phyloP scores from a whole-genome alignment of 164 flowering plant species.

The Annona cherimola region DNA sequence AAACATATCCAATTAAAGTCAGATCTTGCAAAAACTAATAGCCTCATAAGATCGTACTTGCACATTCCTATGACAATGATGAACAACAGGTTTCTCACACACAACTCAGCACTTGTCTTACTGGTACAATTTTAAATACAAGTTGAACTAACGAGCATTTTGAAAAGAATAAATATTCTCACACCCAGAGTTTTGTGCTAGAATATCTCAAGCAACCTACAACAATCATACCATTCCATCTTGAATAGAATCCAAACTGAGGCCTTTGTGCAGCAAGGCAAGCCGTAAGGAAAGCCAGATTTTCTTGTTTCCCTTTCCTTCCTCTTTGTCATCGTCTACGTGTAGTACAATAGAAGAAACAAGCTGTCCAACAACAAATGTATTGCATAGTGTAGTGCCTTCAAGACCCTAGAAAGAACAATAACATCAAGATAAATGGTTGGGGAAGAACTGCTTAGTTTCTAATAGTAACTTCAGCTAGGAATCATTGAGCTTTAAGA shows the following conservation, averaged over 20 bases:
- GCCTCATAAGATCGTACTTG: too few species aligned
- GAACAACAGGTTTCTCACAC: too few species aligned
- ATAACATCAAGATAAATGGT: neutral
- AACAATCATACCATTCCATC: slow-evolving; percentile 81
- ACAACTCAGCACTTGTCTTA: too few species aligned
- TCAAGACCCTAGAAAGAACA: slow-evolving; percentile 35
- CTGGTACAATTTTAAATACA: too few species aligned
- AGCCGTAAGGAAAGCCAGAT: slow-evolving; percentile 92
- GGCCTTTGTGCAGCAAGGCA: slow-evolving; percentile 62
- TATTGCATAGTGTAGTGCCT: slow-evolving; percentile 34
- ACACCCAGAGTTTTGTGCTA: neutral
- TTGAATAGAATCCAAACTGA: slow-evolving; percentile 66
- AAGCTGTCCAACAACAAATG: slow-evolving; percentile 71
- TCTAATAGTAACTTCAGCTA: neutral
- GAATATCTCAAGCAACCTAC: neutral
- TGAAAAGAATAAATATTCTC: too few species aligned
- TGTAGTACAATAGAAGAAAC: slow-evolving; percentile 79
- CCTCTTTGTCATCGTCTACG: slow-evolving; percentile 75
- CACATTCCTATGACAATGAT: too few species aligned
- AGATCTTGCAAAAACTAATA: too few species aligned
- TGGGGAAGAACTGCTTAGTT: neutral
- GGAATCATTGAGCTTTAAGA: neutral
- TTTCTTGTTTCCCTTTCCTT: slow-evolving; percentile 49
- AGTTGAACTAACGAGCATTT: too few species aligned
- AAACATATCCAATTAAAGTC: too few species aligned